Evolutionary conservation across 306 rosid species (phyloP), one percentile per base, ranked within the genome.

Genomic region (Trifolium subterraneum): DNA sequence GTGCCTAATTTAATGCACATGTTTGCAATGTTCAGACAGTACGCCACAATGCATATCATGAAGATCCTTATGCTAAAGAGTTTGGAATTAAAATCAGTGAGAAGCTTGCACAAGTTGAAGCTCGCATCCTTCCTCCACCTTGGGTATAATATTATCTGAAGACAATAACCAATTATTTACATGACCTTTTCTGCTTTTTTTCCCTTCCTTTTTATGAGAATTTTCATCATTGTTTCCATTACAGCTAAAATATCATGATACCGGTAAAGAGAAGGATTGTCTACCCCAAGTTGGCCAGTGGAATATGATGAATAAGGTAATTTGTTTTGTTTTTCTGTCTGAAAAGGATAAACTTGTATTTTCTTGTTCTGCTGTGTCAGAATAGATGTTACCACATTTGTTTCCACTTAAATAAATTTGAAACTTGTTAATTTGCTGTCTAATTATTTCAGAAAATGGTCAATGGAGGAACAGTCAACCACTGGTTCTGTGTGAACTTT

Each of bases 241-340:
- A 27, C 90, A 95, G 99, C 90, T 95, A 13, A 95, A 95, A 74
- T 95, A 95, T 81, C 93, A 92, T 70, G 99, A 95, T 38, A 85
- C 99, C 0, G 99, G 99, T n/a, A 86, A 96, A 73, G 99, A 92
- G 75, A 95, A 81, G 80, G 90, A 95, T 80, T 92, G 98, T 68
- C 79, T 95, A 6, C 99, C 99, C 18, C 96, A 92, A 83, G 98
- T 95, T 81, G 99, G 99, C 8, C 99, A 92, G 8, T 95, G 99
- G 99, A 95, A 95, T 18, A 95, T 95, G 99, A 95, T 87, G 99
- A 90, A 95, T 2, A 95, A 95, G 96, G 99, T 95, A 69, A 65
- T 25, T 31, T 27, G 5, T 25, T 22, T 22, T 22, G 22, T 64
- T 51, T 68, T 42, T 29, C 33, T 29, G 5, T 22, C 25, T 22